Conservation (phyloP, 2,329 filamentous ascomycete species). For the Pseudogymnoascus sp. region DNA sequence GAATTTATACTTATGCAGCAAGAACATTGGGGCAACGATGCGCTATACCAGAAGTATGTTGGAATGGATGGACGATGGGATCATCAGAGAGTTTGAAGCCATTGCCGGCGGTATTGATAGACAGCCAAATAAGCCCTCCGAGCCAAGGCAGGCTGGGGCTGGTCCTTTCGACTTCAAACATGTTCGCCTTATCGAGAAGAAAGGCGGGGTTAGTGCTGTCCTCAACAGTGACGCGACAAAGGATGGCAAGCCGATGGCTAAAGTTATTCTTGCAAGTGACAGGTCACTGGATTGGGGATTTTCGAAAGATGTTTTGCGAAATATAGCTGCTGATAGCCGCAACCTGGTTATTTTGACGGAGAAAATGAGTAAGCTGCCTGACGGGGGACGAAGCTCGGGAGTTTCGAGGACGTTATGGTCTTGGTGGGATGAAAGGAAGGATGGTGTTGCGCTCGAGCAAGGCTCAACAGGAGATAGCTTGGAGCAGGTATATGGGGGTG, state of each 20-base stretch:
- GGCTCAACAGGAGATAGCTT: conserved; percentile 47
- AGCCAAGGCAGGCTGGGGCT: conserved; percentile 40
- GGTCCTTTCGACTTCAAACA: conserved; percentile 89
- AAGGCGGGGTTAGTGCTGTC: conserved; percentile 69
- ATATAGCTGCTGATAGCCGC: conserved; percentile 65
- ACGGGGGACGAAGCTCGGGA: conserved; percentile 21
- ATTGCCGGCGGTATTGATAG: conserved; percentile 36
- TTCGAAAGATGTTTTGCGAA: conserved; percentile 70
- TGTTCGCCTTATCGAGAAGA: conserved; percentile 74
- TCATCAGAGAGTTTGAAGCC: conserved; percentile 85
- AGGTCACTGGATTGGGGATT: conserved; percentile 91
- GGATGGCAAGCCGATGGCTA: conserved; percentile 40
- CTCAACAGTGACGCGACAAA: conserved; percentile 39
- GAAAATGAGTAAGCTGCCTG: conserved; percentile 42
- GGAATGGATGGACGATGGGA: conserved; percentile 98
- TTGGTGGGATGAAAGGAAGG: conserved; percentile 64
- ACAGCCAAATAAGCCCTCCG: conserved; percentile 39
- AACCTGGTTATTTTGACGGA: conserved; percentile 89
- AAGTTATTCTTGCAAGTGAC: conserved; percentile 87
- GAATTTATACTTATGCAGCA: conserved; percentile 75
- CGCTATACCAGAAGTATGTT: conserved; percentile 90
- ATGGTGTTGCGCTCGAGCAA: conserved; percentile 55
- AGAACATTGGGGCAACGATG: conserved; percentile 81
- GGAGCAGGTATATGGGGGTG: conserved; percentile 60
- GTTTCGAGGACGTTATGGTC: conserved; percentile 73